Conservation (phyloP, 345 rosid species). For the Diplotaxis tenuifolia region DNA sequence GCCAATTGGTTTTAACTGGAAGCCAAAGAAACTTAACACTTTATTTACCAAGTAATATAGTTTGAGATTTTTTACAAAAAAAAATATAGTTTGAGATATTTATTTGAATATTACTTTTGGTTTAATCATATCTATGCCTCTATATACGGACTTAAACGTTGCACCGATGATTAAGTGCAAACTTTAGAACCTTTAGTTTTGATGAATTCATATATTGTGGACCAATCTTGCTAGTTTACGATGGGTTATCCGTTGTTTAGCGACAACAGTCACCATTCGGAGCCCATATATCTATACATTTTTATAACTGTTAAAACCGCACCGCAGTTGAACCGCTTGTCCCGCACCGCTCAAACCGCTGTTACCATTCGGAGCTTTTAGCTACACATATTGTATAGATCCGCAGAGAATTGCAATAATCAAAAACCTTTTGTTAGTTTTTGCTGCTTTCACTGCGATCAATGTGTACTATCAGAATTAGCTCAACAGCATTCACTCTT, state of each 20-base stretch:
- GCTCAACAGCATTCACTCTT: not conserved
- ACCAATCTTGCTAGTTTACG: not conserved
- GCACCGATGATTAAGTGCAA: not conserved
- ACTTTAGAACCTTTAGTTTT: not conserved
- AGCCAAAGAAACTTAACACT: too few species aligned
- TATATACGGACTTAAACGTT: not conserved
- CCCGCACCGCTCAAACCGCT: too few species aligned
- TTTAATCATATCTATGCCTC: not conserved
- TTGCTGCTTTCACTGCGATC: conserved; percentile 1
- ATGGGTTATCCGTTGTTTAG: not conserved
- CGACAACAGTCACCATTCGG: too few species aligned
- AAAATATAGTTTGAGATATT: not conserved
- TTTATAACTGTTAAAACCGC: too few species aligned
- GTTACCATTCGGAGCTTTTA: too few species aligned
- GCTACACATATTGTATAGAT: not conserved
- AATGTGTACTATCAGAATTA: conserved; percentile 2
- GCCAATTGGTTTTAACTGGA: too few species aligned
- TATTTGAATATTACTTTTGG: not conserved
- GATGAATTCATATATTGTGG: not conserved
- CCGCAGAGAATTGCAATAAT: too few species aligned
- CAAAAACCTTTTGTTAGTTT: too few species aligned
- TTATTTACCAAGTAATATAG: not conserved
- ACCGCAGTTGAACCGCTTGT: too few species aligned
- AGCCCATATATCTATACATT: too few species aligned
- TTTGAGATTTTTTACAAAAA: not conserved